A percentile compares a stretch with the other conserved stretches of the same genome.
phyloP scores from a whole-genome alignment of 345 rosid genomes.

The Aurinia saxatilis region DNA sequence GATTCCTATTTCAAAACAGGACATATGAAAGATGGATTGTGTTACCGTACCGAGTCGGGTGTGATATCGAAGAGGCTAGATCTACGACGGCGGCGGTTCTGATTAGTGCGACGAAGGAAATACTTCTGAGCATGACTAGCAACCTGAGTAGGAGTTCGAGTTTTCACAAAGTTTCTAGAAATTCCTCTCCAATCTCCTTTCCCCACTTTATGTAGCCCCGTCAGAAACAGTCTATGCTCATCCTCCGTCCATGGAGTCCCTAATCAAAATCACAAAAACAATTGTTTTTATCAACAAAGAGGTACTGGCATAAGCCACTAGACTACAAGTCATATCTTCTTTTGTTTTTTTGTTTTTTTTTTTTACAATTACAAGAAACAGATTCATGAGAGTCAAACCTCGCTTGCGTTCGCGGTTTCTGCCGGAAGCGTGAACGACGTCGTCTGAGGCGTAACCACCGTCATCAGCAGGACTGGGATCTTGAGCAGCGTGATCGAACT shows the following conservation, averaged over 20 bases:
- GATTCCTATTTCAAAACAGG: too few relatives aligned
- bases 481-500: slow-evolving; percentile 44
- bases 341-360: too few relatives aligned
- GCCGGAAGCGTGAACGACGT: slow-evolving; percentile 61
- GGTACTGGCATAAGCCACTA: too few relatives aligned
- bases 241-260: slow-evolving; percentile 89
- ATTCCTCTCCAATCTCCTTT: slow-evolving; percentile 89
- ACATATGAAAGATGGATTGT: not conserved
- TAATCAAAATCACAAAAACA: slow-evolving; percentile 2
- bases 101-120: slow-evolving; percentile 59
- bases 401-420: slow-evolving; percentile 65
- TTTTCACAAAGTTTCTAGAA: slow-evolving; percentile 69
- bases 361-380: not conserved
- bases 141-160: slow-evolving; percentile 75
- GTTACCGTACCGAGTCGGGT: slow-evolving; percentile 50
- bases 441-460: slow-evolving; percentile 66
- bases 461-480: slow-evolving; percentile 36
- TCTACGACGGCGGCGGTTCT: slow-evolving; percentile 62
- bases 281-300: not conserved
- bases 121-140: slow-evolving; percentile 87
- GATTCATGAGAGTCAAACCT: slow-evolving; percentile 25
- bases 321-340: too few relatives aligned
- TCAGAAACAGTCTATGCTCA: slow-evolving; percentile 54
- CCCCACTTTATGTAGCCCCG: slow-evolving; percentile 63
- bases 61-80: slow-evolving; percentile 74